These are phyloP conservation scores for Debaryomycetaceae sp. DNA, from an alignment of 1,139 yeast species.

Conservation along the genomic window DNA sequence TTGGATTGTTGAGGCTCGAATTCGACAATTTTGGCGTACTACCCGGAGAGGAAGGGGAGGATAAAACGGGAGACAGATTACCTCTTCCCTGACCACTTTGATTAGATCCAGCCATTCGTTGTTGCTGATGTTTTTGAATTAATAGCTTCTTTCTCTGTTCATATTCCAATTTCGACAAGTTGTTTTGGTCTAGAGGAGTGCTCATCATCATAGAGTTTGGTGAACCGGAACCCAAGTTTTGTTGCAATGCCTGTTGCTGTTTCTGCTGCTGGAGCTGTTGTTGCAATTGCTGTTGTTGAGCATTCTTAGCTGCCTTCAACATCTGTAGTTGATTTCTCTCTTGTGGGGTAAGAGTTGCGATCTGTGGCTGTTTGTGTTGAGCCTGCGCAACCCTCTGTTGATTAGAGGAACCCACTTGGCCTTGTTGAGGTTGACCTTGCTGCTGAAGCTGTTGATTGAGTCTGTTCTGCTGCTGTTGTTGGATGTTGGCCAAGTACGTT, in stretches of 20 bases:
- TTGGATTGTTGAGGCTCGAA: not conserved
- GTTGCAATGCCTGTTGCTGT: constrained; percentile 12
- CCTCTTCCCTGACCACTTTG: not conserved
- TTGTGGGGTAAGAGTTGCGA: constrained; percentile 34
- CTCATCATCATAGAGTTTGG: constrained; percentile 1
- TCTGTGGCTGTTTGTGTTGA: constrained; percentile 21
- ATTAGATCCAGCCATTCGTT: constrained; percentile 5
- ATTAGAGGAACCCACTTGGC: constrained; percentile 1
- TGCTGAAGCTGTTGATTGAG: constrained; percentile 25
- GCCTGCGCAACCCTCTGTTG: constrained; percentile 3
- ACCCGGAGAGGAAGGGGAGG: constrained; percentile 2
- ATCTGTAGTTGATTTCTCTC: constrained; percentile 36
- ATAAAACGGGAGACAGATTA: not conserved
- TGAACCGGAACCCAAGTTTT: constrained; percentile 5
- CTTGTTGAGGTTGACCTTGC: constrained; percentile 18
- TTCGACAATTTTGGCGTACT: not conserved
- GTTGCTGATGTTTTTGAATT: constrained; percentile 25
- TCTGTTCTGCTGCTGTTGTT: constrained; percentile 45
- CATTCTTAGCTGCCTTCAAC: constrained; percentile 32
- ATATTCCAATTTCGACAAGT: constrained; percentile 24
- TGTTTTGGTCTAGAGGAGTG: constrained; percentile 16
- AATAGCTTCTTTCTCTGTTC: constrained; percentile 26
- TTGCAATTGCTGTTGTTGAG: constrained; percentile 31
- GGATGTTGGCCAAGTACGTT: constrained; percentile 59
- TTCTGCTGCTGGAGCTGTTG: constrained; percentile 19